Base-by-base conservation (phyloP, 1,284 basidiomycete genomes). In the Ustilago hordei region DNA sequence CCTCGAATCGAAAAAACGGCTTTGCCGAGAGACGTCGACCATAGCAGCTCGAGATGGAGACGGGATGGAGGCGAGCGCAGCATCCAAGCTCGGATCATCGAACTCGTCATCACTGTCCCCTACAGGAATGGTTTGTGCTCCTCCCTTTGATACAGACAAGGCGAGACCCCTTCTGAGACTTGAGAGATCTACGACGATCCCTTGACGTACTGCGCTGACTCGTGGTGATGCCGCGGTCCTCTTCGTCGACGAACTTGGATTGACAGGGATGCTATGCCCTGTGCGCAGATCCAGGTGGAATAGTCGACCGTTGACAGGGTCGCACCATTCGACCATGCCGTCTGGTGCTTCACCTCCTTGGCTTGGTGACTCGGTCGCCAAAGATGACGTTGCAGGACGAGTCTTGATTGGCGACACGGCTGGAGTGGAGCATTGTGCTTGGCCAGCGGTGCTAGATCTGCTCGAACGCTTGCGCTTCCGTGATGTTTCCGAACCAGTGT, bases 201-300 rank as follows among this genome's bases (percentile, higher is more conserved):
- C 13, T 3, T 35, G 15, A 38, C 31, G 19, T 15, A 39, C 12
- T 28, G 28, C 36, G 23, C 45, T 28, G 45, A 28, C 9, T 28
- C 48, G 23, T 50, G 48, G 28, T 31, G 48, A 31, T 32, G 28
- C 28, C 12, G 32, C 15, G 38, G 5, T 39, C 12, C 23, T 12
- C 12, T 9, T 17, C 9, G 34, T 12, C 1, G 17, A 3, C 9
- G 48, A 13, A n/a, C 31, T 31, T 17, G 53, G 32, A 19, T 41
- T 31, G 1, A 58, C 55, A n/a, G 70, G 36, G 15, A 67, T 32
- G 48, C 65, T 73, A 28, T 73, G 58, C 15, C 70, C 70, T 2
- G 70, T 73, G 9, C 70, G 65, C 34, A 52, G 57, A 60, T 73
- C 70, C 17, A 73, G 60, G 23, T 64, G 61, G 23, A 73, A 73